A percentile compares a stretch with the other conserved stretches of the same genome.
Evolutionary conservation across 345 rosid species (phyloP).

Genomic region (Abelmoschus esculentus): DNA sequence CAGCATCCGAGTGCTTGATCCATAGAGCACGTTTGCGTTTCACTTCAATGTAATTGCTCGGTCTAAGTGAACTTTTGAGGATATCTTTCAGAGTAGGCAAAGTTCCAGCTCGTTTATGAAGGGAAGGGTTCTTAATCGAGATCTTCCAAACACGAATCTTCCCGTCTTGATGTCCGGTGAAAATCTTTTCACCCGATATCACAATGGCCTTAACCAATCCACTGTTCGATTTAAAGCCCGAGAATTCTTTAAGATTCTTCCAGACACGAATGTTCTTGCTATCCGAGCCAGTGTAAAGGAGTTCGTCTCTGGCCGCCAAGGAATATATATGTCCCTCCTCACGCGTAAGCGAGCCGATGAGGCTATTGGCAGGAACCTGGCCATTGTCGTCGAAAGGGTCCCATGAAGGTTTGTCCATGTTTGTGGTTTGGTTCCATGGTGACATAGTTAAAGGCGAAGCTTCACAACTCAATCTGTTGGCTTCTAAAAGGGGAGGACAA

Average conservation of each 20-base stretch:
- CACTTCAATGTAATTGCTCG: neutral
- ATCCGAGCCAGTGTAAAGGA: neutral
- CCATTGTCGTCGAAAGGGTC: neutral
- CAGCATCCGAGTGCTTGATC: neutral
- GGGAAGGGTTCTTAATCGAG: neutral
- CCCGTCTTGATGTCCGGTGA: neutral
- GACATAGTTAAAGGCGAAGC: neutral
- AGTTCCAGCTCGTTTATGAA: neutral
- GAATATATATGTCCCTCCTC: neutral
- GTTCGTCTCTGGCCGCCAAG: neutral
- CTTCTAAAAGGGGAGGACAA: neutral
- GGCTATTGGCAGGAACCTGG: neutral
- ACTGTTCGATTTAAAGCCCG: neutral
- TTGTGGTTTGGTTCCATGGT: neutral
- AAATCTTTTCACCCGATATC: neutral
- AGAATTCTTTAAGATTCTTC: neutral
- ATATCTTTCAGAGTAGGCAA: neutral
- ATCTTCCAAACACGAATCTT: neutral
- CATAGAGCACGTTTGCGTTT: neutral
- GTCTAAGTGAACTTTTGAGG: neutral
- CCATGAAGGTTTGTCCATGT: neutral
- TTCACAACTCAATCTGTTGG: neutral
- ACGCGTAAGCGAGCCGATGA: neutral
- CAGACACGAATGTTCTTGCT: neutral
- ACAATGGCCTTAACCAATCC: neutral